Evolutionary conservation across 1,139 yeast species (phyloP).

Genomic region (Kodamaea alishanica): DNA sequence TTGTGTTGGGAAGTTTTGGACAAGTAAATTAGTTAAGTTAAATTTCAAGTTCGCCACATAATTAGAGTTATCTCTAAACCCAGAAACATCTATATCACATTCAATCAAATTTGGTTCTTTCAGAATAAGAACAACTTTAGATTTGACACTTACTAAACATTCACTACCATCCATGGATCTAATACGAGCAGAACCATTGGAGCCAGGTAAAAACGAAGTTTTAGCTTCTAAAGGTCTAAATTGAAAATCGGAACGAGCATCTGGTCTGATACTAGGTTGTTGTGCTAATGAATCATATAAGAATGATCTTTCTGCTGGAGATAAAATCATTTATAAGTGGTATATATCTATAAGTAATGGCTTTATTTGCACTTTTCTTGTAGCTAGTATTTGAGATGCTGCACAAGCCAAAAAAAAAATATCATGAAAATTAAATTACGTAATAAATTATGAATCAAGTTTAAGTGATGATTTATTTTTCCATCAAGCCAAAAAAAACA

Average conservation of each 20-base stretch:
- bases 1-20: conserved; percentile 45
- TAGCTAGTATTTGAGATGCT: too few species aligned
- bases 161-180: conserved; percentile 87
- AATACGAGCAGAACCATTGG: conserved; percentile 89
- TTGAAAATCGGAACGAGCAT: conserved; percentile 69
- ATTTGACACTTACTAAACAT: conserved; percentile 84
- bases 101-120: conserved; percentile 49
- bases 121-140: conserved; percentile 66
- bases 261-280: conserved; percentile 72
- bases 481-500: too few species aligned
- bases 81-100: conserved; percentile 74
- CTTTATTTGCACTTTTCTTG: too few species aligned
- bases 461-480: too few species aligned
- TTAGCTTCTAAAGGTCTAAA: conserved; percentile 84
- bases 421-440: too few species aligned
- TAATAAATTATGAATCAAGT: too few species aligned
- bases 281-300: conserved; percentile 67
- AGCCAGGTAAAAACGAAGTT: conserved; percentile 74
- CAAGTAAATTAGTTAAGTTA: conserved; percentile 44
- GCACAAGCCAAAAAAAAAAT: too few species aligned
- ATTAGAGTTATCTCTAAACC: conserved; percentile 66
- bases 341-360: too few species aligned
- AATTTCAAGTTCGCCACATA: conserved; percentile 57
- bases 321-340: conserved; percentile 51
- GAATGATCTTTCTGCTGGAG: conserved; percentile 84